Evolutionary conservation across 1,284 basidiomycete genomes (phyloP), one percentile per base, ranked within the genome.

Genomic region (Ceratobasidium sp.): DNA sequence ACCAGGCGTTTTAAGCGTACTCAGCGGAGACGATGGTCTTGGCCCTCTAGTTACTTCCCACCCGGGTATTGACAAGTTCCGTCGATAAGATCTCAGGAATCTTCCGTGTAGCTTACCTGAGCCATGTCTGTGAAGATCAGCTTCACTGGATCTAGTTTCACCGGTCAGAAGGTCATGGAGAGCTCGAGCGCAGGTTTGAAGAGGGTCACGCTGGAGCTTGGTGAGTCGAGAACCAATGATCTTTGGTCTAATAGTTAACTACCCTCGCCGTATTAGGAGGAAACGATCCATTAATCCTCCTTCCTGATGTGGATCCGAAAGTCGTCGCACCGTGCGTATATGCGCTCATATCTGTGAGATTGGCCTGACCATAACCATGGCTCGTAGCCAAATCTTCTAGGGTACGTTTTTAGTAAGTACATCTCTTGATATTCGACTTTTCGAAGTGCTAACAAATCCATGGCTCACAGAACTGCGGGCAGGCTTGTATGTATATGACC

Each of bases 1-100:
- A 2, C 90, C 94, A 7, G 96, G 97, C 77, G 96, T 97, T 20
- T 83, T 98, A 80, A 98, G 97, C 85, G 92, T 93, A 35, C 87
- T 96, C 20, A 90, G 92, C 4, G 96, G 96, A 47, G 88, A 94
- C 76, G 97, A 97, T 35, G 82, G 94, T 67, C 95, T 94, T 77
- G 97, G 97, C 51, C 92, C 94, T 26, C 93, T 94, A 42, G 88
- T 97, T 78, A 86, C 94, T 8, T 83, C 88, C 17, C 95, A 97
- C 84, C 86, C 83, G 66, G 92, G 91, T 80, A 91, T 96, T 74
- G 94, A 96, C 85, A 96, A 96, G 84, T 82, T 81, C 33, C 5
- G 65, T 67, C 2, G 23, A 15, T 20, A 11, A 10, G 10, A 66
- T 33, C 2, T 7, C 13, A 8, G 5, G 1, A n/a, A 37, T 35